Evolutionary conservation across 2,329 filamentous ascomycete species (phyloP).

Genomic region (Daldinia sp.): DNA sequence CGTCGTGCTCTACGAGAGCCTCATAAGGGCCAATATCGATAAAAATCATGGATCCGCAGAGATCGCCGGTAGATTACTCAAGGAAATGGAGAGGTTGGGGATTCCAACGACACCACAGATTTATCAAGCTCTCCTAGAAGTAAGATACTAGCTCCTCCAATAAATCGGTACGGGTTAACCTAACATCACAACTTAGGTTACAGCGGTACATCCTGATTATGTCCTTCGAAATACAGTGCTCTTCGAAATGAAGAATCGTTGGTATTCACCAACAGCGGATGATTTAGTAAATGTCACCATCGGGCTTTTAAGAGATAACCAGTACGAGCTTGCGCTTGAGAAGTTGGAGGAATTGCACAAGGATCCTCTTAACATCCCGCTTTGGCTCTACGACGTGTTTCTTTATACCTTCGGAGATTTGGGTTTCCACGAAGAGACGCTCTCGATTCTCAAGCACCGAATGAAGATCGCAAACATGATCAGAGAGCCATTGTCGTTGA

Average conservation of each 20-base stretch:
- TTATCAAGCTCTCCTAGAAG: constrained; percentile 69
- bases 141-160: constrained; percentile 23
- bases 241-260: constrained; percentile 75
- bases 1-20: constrained; percentile 72
- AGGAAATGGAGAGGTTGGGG: constrained; percentile 72
- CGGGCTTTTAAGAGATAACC: constrained; percentile 80
- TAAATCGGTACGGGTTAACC: neutral
- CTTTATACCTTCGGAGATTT: constrained; percentile 76
- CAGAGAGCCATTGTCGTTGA: constrained; percentile 35
- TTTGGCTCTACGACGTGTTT: constrained; percentile 83
- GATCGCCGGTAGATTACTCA: constrained; percentile 68
- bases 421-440: constrained; percentile 79
- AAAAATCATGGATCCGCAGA: constrained; percentile 69
- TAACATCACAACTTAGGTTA: constrained; percentile 55
- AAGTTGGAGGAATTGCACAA: constrained; percentile 72
- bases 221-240: constrained; percentile 75
- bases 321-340: constrained; percentile 81
- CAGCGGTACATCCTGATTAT: constrained; percentile 88
- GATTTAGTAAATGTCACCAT: constrained; percentile 74
- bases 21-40: constrained; percentile 76
- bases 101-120: constrained; percentile 71
- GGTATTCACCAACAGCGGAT: constrained; percentile 69
- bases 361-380: constrained; percentile 62
- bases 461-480: constrained; percentile 42
- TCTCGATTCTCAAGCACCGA: constrained; percentile 71